These are phyloP conservation scores for Scenedesmus sp. DNA, from an alignment of 163 green algal genomes.

Conservation along the genomic window DNA sequence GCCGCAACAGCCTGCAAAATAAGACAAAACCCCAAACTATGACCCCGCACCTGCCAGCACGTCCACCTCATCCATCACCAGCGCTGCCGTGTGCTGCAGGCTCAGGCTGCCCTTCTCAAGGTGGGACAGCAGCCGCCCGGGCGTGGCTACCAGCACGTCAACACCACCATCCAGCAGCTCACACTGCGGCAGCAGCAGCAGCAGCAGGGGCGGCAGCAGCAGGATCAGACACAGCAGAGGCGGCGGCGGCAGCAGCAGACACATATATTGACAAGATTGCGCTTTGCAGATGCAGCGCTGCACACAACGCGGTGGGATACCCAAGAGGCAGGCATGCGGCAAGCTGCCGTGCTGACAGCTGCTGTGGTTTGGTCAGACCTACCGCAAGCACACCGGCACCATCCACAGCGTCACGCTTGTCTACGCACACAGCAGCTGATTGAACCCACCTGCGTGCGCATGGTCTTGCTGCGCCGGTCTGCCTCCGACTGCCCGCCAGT, in stretches of 20 bases:
- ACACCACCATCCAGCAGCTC: conserved; percentile 70
- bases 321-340: no score
- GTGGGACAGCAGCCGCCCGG: conserved; percentile 78
- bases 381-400: background rate
- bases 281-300: no score
- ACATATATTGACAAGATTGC: background rate
- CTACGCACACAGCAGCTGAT: background rate
- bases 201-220: background rate
- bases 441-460: conserved; percentile 67
- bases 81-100: conserved; percentile 62
- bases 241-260: background rate
- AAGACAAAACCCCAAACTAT: background rate
- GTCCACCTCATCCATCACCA: conserved; percentile 94
- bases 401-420: background rate
- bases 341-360: no score
- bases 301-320: no score
- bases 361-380: background rate
- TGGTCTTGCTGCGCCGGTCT: conserved; percentile 50
- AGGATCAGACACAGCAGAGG: background rate
- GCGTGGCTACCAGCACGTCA: conserved; percentile 89
- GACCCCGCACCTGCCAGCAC: conserved; percentile 80
- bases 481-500: conserved; percentile 68
- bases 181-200: conserved; percentile 28
- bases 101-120: conserved; percentile 67
- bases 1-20: background rate